A percentile compares a stretch with the other conserved stretches of the same genome.
These are phyloP conservation scores for Citrus medica DNA, from an alignment of 345 rosid species.

Conservation along the genomic window DNA sequence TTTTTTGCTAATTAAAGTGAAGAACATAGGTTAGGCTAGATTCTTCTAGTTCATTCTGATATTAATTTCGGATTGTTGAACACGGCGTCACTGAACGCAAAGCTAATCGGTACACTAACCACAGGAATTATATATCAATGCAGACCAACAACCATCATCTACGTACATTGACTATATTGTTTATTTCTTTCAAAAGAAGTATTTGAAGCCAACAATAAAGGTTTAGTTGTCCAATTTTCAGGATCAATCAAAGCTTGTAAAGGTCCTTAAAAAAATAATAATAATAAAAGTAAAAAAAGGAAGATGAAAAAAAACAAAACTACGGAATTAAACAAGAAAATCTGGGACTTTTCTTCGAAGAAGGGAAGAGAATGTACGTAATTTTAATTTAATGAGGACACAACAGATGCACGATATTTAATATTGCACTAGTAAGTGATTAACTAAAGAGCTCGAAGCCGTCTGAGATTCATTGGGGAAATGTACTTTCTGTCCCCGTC, in stretches of 20 bases:
- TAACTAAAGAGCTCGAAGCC: conserved; percentile 53
- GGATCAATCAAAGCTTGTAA: background rate
- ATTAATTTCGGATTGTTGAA: background rate
- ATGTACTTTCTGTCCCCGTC: conserved; percentile 48
- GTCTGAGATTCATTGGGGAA: conserved; percentile 66
- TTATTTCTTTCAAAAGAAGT: no score
- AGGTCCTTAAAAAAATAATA: background rate
- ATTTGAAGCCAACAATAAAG: background rate
- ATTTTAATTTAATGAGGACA: no score
- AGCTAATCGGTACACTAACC: no score
- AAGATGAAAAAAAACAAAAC: background rate
- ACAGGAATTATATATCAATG: background rate
- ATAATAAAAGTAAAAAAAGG: background rate
- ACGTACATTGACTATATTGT: background rate
- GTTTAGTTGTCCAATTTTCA: background rate
- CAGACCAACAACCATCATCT: conserved; percentile 1
- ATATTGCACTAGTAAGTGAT: background rate
- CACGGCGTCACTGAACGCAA: background rate
- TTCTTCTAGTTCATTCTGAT: background rate
- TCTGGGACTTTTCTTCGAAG: background rate
- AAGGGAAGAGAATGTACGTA: no score
- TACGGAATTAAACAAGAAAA: background rate
- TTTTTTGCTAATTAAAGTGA: no score
- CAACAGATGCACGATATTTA: background rate
- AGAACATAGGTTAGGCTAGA: background rate